Conservation (phyloP, 139 green algal species). For the Trebouxia sp. region DNA sequence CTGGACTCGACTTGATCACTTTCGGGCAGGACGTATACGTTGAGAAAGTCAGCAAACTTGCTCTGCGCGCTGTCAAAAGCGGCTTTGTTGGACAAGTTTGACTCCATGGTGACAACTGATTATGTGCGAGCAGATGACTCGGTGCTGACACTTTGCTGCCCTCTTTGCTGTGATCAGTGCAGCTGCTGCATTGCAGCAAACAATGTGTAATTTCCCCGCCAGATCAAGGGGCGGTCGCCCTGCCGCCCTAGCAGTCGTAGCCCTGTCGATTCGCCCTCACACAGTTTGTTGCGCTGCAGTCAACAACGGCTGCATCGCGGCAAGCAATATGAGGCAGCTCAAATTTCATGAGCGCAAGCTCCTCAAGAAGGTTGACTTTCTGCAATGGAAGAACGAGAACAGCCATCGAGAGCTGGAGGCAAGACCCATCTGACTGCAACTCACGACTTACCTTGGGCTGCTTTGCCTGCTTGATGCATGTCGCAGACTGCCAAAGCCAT, state of each 20-base stretch:
- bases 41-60: conserved; percentile 17
- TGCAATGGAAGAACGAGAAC: conserved; percentile 95
- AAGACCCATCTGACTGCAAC: neutral
- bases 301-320: no score
- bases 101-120: neutral
- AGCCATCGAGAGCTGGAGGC: conserved; percentile 91
- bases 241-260: no score
- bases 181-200: no score
- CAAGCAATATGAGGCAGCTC: conserved; percentile 84
- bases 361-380: conserved; percentile 98
- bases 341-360: conserved; percentile 98
- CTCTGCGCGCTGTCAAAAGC: neutral
- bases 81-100: neutral
- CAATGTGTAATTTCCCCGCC: no score
- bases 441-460: neutral
- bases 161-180: no score
- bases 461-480: neutral
- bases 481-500: neutral
- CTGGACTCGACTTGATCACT: conserved; percentile 16
- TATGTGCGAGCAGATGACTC: no score
- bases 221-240: no score
- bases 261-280: no score
- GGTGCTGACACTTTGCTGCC: no score
- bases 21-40: neutral
- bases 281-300: no score